A percentile compares a stretch with the other conserved stretches of the same genome.
phyloP scores from a whole-genome alignment of 2,329 filamentous ascomycete genomes.

The Plenodomus tracheiphilus region DNA sequence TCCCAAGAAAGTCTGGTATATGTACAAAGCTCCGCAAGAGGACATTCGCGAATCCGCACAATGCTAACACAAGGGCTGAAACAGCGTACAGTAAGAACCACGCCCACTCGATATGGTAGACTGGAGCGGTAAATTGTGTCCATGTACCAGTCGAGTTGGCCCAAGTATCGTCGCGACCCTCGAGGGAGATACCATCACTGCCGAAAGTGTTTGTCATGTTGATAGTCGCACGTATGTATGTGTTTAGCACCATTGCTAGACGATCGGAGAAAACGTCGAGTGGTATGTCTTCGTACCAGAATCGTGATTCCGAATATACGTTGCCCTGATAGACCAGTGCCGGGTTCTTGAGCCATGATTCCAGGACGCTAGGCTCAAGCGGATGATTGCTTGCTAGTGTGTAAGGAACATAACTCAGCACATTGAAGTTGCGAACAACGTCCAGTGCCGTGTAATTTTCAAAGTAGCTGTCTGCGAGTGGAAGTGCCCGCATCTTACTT shows the following conservation, averaged over 20 bases:
- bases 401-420: too few relatives aligned
- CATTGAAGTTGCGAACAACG: too few relatives aligned
- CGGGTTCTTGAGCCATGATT: too few relatives aligned
- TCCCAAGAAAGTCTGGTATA: conserved; percentile 12
- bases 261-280: conserved; percentile 1
- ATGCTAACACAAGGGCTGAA: neutral
- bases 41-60: conserved; percentile 8
- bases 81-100: conserved; percentile 3
- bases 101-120: neutral
- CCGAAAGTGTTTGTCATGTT: conserved; percentile 1
- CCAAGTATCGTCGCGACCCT: neutral
- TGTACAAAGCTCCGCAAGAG: neutral
- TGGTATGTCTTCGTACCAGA: too few relatives aligned
- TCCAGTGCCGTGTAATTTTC: too few relatives aligned
- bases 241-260: conserved; percentile 14
- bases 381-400: too few relatives aligned
- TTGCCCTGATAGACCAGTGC: too few relatives aligned
- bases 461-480: too few relatives aligned
- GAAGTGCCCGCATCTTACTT: too few relatives aligned
- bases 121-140: neutral
- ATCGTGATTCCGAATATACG: too few relatives aligned
- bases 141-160: neutral
- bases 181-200: neutral
- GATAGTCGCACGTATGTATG: conserved; percentile 1
- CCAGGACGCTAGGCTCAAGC: too few relatives aligned